These are phyloP conservation scores for Dysphania ambrosioides DNA, from an alignment of 148 eudicot species.

Conservation along the genomic window DNA sequence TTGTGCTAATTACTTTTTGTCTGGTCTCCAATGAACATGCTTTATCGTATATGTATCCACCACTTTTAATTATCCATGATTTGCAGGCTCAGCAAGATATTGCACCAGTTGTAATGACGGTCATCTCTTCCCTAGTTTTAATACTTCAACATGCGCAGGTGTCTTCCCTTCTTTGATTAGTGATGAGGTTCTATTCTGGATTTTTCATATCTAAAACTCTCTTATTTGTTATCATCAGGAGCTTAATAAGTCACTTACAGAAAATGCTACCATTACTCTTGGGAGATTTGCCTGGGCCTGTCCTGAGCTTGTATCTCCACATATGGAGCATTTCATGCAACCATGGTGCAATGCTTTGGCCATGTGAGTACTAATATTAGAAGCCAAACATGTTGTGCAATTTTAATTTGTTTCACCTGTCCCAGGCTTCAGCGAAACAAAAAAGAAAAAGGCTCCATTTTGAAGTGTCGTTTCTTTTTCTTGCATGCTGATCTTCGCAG, in stretches of 20 bases:
- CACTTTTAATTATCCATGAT: conserved; percentile 5
- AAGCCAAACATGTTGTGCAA: background rate
- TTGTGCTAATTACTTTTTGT: too few relatives aligned
- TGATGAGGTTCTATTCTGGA: conserved; percentile 4
- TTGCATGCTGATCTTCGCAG: too few relatives aligned
- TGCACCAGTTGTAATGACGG: conserved; percentile 74
- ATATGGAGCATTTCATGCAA: conserved; percentile 96
- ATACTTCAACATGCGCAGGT: conserved; percentile 96
- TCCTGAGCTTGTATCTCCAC: conserved; percentile 90
- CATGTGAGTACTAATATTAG: conserved; percentile 47
- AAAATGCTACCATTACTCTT: conserved; percentile 90
- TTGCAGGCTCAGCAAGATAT: conserved; percentile 81
- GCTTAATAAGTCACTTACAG: conserved; percentile 82
- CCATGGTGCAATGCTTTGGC: conserved; percentile 87
- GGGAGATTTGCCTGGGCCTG: conserved; percentile 98
- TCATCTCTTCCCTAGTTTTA: conserved; percentile 73
- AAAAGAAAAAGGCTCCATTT: background rate
- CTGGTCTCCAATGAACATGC: background rate
- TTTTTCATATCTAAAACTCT: conserved; percentile 10
- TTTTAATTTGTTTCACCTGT: background rate
- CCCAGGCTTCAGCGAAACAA: background rate
- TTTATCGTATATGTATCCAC: background rate
- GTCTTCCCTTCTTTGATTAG: conserved; percentile 10
- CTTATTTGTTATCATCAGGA: conserved; percentile 44
- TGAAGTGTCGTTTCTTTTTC: background rate